Evolutionary conservation across 176 grass and related monocot species (phyloP).

Genomic region (Carex parvula): DNA sequence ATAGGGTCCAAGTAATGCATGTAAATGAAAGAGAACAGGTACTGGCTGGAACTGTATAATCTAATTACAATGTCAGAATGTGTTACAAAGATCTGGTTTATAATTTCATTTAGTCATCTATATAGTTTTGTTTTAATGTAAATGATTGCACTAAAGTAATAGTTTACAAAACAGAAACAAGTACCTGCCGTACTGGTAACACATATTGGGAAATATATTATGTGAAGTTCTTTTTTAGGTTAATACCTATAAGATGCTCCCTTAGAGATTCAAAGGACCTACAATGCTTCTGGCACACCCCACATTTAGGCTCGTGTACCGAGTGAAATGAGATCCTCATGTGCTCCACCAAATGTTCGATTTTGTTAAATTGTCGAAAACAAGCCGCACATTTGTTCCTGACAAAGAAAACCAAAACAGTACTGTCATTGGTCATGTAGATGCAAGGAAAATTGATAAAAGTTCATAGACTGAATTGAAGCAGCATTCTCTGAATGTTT

Average conservation of each 20-base stretch:
- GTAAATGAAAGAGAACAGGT: not conserved
- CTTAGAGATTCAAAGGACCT: constrained; percentile 84
- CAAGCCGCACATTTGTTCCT: constrained; percentile 96
- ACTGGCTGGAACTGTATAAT: not conserved
- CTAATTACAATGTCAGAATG: not conserved
- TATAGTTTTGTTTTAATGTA: not conserved
- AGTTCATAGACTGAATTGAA: not conserved
- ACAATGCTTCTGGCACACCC: constrained; percentile 79
- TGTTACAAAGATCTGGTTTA: not conserved
- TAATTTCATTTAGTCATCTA: not conserved
- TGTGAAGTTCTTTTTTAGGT: not conserved
- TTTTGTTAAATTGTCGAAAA: constrained; percentile 81
- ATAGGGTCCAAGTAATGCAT: not conserved
- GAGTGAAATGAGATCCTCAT: constrained; percentile 85
- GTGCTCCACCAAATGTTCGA: constrained; percentile 93
- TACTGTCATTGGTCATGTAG: not conserved
- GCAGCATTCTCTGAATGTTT: not conserved
- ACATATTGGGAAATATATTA: not conserved
- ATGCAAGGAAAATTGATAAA: not conserved
- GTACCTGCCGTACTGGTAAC: not conserved
- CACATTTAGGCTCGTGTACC: constrained; percentile 71
- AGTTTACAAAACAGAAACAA: not conserved
- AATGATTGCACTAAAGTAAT: not conserved
- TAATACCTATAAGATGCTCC: constrained; percentile 82
- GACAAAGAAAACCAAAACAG: not conserved